Base-by-base conservation (phyloP, 208 protist species). In the Blastocrithidia nonstop region DNA sequence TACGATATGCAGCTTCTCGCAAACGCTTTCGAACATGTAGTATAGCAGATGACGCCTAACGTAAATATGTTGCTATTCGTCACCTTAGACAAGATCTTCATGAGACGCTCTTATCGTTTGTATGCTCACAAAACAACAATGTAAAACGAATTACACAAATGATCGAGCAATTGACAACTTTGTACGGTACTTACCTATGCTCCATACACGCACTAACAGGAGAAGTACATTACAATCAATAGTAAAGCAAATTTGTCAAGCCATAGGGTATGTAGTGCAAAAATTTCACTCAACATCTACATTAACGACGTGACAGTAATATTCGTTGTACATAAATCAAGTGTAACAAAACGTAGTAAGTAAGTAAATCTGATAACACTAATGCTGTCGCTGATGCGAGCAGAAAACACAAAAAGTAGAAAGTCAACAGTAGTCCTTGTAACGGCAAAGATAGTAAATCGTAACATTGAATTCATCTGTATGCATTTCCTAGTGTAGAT, bases 61-160 rank as follows among this genome's bases (percentile, higher is more conserved):
- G n/a, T 1, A 22, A 7, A 23, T 6, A 46, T 16, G 37, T 61
- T 0, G 49, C 44, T 3, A 66, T 85, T 53, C 76, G 71, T 0
- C 61, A 70, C 42, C 50, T 88, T 22, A 57, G 79, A 2, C 74
- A 85, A 45, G 71, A 84, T 21, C 16, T 85, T 16, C 74, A 85
- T 56, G 75, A 82, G 29, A 82, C 71, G 5, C 59, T 88, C 17
- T 63, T 82, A 25, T 49, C 61, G 3, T 88, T 88, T 42, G 40
- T 88, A 6, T 88, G 79, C 50, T 88, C 79, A 26, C 79, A 88
- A 50, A 88, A 88, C 45, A 88, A 88, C 50, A 66, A 84, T 39
- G 58, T 88, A 8, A 55, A 60, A 33, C 79, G 79, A 27, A 88
- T 88, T 19, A 82, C 61, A 0, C 25, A 42, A 7, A 75, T 88